Evolutionary conservation across 164 flowering plant species (phyloP), one percentile per base, ranked within the genome.

Genomic region (Buxus sempervirens): DNA sequence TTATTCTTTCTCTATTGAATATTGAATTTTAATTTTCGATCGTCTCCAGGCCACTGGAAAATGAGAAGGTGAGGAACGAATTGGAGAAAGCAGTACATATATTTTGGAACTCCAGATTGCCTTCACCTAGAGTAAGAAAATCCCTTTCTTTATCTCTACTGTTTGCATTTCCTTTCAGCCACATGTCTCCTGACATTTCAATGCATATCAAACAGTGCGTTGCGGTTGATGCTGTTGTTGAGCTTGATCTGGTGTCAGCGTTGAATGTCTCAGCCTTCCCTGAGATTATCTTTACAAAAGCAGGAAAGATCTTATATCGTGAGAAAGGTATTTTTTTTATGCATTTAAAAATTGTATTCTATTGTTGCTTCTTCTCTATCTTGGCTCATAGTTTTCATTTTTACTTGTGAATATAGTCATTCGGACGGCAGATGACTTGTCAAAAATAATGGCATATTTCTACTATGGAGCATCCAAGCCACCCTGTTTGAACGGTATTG

Each of bases 401-500:
- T 48, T 12, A 26, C 49, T 63, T 8, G 26, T 73, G 63, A 32
- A 6, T 67, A 41, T 86, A 89, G 97, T 24, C 3, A 57, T 72
- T 53, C 74, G 90, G 72, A 80, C 83, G 28, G 97, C 96, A 58
- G 98, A 90, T 66, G 97, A 95, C 69, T 72, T 89, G 62, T 91
- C 97, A 8, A 95, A 86, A 73, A 89, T 91, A 19, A 95, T 95
- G 98, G 97, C 96, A 25, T 91, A 82, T 83, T 91, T 86, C 76
- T 95, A 90, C 70, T 95, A 81, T 75, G 96, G 97, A 73, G 97
- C 90, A 60, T 81, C 84, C 64, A 88, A 83, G 81, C 98, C 97
- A 62, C 81, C 88, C 25, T 91, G 83, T 74, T 81, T 94, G 71
- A 68, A 60, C 55, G 32, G 25, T 49, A 36, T 63, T 28, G 82